A percentile compares a stretch with the other conserved stretches of the same genome.
Conservation (phyloP, 768 basidiomycete species). For the Panellus pusillus region DNA sequence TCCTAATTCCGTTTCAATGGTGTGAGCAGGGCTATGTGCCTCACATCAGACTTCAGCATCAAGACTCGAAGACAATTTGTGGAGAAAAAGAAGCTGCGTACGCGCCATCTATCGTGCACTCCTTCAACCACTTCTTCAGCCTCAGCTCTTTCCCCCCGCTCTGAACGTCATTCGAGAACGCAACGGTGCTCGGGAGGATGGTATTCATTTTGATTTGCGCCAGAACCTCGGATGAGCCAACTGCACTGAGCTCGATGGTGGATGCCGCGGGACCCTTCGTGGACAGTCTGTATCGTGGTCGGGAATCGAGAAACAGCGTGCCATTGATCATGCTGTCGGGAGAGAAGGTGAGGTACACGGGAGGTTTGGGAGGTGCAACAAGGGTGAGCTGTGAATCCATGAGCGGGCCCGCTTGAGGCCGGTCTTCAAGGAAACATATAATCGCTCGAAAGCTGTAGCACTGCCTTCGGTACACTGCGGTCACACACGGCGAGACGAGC, state of each 20-base stretch:
- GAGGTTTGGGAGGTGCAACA: not conserved
- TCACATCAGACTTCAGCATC: not conserved
- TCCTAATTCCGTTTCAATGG: constrained; percentile 13
- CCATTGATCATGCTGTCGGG: constrained; percentile 18
- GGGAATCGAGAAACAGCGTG: not conserved
- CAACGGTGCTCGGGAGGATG: constrained; percentile 4
- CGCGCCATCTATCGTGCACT: constrained; percentile 7
- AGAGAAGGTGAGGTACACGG: constrained; percentile 1
- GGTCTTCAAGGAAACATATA: too few relatives aligned
- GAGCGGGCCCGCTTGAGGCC: too few relatives aligned
- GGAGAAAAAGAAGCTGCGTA: not conserved
- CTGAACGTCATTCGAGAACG: not conserved
- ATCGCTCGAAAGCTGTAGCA: too few relatives aligned
- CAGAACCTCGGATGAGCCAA: not conserved
- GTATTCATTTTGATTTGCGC: constrained; percentile 9
- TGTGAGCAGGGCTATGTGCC: constrained; percentile 2
- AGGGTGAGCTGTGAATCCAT: too few relatives aligned
- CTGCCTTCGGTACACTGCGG: too few relatives aligned
- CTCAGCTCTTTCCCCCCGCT: constrained; percentile 1
- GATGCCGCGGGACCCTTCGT: constrained; percentile 5
- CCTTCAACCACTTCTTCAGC: constrained; percentile 11
- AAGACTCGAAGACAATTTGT: not conserved
- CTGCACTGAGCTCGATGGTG: constrained; percentile 1
- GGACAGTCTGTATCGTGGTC: constrained; percentile 6
- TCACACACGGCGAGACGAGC: too few relatives aligned